phyloP scores from a whole-genome alignment of 345 rosid species.

The Lumnitzera racemosa region DNA sequence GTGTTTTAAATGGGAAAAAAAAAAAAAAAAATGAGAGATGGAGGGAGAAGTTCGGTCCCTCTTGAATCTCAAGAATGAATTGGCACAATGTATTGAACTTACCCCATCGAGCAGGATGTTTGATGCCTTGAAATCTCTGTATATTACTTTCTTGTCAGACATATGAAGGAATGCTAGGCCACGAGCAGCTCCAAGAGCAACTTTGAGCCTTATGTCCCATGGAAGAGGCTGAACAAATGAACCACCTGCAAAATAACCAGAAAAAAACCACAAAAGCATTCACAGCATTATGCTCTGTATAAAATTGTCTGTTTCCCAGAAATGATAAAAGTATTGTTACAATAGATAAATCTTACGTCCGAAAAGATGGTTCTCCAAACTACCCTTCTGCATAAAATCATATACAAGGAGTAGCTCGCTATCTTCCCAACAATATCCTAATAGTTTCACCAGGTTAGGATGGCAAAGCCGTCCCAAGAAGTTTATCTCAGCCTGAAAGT shows the following conservation, averaged over 20 bases:
- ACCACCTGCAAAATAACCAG: slow-evolving; percentile 41
- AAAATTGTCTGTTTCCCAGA: no score
- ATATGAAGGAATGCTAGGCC: slow-evolving; percentile 82
- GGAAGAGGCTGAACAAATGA: slow-evolving; percentile 79
- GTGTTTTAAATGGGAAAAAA: background rate
- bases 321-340: background rate
- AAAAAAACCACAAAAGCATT: background rate
- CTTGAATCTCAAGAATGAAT: background rate
- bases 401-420: slow-evolving; percentile 81
- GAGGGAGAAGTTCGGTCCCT: background rate
- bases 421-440: slow-evolving; percentile 86
- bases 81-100: slow-evolving; percentile 8
- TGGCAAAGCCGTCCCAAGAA: slow-evolving; percentile 88
- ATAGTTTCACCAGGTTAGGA: slow-evolving; percentile 79
- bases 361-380: slow-evolving; percentile 94
- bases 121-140: slow-evolving; percentile 94
- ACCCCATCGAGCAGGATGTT: slow-evolving; percentile 96
- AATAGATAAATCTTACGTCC: slow-evolving; percentile 54
- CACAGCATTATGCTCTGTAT: no score
- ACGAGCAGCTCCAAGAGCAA: slow-evolving; percentile 82
- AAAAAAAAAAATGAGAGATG: background rate
- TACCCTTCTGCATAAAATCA: slow-evolving; percentile 95
- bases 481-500: slow-evolving; percentile 69
- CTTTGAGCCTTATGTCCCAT: slow-evolving; percentile 72
- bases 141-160: slow-evolving; percentile 84